A percentile compares a stretch with the other conserved stretches of the same genome.
Conservation (phyloP, 495 filamentous ascomycete genomes). For the Aspergillus affinis region DNA sequence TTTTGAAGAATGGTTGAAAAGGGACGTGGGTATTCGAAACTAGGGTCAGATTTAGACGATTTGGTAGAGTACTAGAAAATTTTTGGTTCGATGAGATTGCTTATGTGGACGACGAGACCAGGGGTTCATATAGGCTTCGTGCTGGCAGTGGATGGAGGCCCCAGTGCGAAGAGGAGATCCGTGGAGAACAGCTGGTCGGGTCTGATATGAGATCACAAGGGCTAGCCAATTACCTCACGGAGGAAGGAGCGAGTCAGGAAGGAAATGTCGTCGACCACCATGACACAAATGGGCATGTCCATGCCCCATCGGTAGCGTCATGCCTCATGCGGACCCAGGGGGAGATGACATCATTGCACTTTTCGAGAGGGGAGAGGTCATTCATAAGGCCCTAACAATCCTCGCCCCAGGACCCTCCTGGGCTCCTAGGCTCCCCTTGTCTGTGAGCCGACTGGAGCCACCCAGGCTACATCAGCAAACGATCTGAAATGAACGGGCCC, state of each 20-base stretch:
- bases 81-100: not conserved
- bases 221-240: not conserved
- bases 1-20: not conserved
- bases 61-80: not conserved
- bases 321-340: not conserved
- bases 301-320: slow-evolving; percentile 6
- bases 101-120: not conserved
- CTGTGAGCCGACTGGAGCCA: not conserved
- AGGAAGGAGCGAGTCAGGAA: not conserved
- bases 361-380: not conserved
- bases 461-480: slow-evolving; percentile 7
- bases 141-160: not conserved
- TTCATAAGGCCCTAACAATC: not conserved
- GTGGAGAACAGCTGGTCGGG: not conserved
- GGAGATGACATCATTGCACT: slow-evolving; percentile 20
- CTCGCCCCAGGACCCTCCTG: not conserved
- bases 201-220: slow-evolving; percentile 19
- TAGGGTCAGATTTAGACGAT: not conserved
- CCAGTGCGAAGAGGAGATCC: not conserved
- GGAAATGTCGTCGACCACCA: not conserved
- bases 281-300: not conserved
- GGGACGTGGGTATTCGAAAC: not conserved
- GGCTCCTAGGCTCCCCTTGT: not conserved
- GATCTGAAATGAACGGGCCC: slow-evolving; percentile 28
- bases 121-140: not conserved